Conservation (phyloP, 78 protist genomes). For the Monosiga brevicollis region DNA sequence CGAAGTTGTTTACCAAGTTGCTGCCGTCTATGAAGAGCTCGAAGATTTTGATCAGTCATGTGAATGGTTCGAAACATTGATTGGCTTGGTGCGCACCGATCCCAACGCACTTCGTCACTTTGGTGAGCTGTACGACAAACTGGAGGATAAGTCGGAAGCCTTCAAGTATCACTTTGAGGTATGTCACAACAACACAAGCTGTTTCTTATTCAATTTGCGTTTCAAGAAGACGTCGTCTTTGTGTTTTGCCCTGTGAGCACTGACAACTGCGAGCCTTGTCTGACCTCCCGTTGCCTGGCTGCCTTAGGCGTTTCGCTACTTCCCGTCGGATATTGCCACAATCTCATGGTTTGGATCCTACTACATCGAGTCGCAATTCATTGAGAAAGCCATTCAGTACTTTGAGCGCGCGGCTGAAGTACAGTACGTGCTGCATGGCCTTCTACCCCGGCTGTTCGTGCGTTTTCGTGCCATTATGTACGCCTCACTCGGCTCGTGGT, state of each 20-base stretch:
- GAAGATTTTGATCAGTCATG: constrained; percentile 7
- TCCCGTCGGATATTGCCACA: constrained; percentile 54
- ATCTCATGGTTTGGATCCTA: constrained; percentile 72
- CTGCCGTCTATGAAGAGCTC: background rate
- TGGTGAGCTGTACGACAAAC: constrained; percentile 24
- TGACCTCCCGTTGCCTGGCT: no score
- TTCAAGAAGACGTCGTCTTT: background rate
- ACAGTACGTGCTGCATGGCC: background rate
- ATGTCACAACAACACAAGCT: no score
- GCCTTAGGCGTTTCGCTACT: constrained; percentile 31
- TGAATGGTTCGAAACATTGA: constrained; percentile 38
- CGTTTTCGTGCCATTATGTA: no score
- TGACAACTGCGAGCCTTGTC: no score
- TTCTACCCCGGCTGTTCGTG: no score
- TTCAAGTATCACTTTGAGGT: constrained; percentile 44
- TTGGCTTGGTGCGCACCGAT: constrained; percentile 39
- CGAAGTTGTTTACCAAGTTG: constrained; percentile 43
- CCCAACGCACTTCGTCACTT: constrained; percentile 39
- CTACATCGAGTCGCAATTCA: constrained; percentile 45
- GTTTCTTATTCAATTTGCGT: no score
- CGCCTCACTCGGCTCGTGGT: no score
- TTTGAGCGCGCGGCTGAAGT: constrained; percentile 43
- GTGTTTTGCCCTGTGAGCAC: background rate
- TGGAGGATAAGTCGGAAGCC: constrained; percentile 49
- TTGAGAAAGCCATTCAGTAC: constrained; percentile 62